phyloP scores from a whole-genome alignment of 768 basidiomycete species.

The Chalciporus sphaerocephalus region DNA sequence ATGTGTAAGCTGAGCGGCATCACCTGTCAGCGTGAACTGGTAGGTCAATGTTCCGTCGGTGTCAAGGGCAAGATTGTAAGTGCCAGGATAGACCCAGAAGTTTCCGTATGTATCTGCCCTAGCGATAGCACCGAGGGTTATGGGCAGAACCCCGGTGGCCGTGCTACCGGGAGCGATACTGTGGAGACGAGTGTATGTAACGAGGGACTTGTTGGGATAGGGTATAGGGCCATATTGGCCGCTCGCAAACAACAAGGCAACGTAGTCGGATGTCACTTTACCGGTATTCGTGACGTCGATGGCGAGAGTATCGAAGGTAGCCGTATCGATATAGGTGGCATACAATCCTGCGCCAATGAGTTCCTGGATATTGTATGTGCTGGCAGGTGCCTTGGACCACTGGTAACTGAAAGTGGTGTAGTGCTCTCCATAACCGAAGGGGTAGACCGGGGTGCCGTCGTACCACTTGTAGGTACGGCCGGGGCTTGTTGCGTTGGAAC shows the following conservation, averaged over 20 bases:
- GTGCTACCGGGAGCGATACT: constrained; percentile 27
- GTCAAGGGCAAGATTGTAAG: constrained; percentile 41
- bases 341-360: constrained; percentile 31
- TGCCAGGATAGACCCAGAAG: constrained; percentile 42
- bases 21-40: constrained; percentile 42
- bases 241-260: constrained; percentile 49
- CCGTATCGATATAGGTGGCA: constrained; percentile 36
- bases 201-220: constrained; percentile 48
- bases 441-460: constrained; percentile 45
- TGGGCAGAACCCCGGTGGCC: constrained; percentile 34
- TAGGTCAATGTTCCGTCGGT: constrained; percentile 37
- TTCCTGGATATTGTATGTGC: constrained; percentile 38
- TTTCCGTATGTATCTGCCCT: constrained; percentile 45
- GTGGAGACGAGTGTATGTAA: constrained; percentile 45
- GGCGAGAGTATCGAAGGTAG: constrained; percentile 46
- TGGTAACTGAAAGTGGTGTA: constrained; percentile 46
- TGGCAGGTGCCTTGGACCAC: constrained; percentile 36
- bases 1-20: constrained; percentile 35
- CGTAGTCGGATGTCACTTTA: constrained; percentile 48
- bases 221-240: constrained; percentile 47
- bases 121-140: constrained; percentile 47
- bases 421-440: constrained; percentile 52
- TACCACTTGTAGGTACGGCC: constrained; percentile 61
- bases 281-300: constrained; percentile 49
- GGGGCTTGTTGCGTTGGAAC: constrained; percentile 44